phyloP scores from a whole-genome alignment of 495 filamentous ascomycete species.

The Clavariopsis aquatica region DNA sequence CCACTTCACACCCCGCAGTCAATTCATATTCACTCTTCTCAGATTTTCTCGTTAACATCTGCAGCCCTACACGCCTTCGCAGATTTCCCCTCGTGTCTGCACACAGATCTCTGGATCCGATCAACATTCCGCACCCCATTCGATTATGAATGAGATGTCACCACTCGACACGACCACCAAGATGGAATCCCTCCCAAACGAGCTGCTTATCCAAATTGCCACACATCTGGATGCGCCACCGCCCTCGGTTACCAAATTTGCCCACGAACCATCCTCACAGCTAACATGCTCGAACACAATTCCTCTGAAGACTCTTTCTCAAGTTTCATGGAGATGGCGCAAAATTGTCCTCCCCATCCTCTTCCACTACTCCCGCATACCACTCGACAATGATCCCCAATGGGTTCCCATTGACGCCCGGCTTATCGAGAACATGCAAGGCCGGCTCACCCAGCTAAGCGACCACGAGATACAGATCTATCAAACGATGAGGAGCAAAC shows the following conservation, averaged over 20 bases:
- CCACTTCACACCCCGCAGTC: neutral
- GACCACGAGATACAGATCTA: constrained; percentile 34
- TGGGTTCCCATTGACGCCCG: constrained; percentile 35
- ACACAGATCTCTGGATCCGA: neutral
- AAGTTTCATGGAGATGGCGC: constrained; percentile 27
- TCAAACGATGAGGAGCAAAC: constrained; percentile 28
- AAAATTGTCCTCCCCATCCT: constrained; percentile 32
- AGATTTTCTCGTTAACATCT: neutral
- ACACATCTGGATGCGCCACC: constrained; percentile 22
- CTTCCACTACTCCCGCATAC: constrained; percentile 24
- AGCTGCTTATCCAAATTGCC: constrained; percentile 34
- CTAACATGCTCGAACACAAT: constrained; percentile 16
- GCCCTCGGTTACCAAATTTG: constrained; percentile 30
- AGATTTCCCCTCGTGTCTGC: neutral
- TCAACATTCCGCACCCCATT: neutral
- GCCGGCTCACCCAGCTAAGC: constrained; percentile 21
- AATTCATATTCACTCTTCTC: neutral
- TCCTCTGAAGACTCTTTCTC: constrained; percentile 30
- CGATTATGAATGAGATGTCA: neutral
- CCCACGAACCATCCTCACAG: constrained; percentile 28
- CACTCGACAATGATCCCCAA: constrained; percentile 25
- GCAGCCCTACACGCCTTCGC: neutral
- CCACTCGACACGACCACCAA: neutral
- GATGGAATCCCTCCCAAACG: constrained; percentile 32
- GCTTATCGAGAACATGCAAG: constrained; percentile 31